phyloP scores from a whole-genome alignment of 192 early-diverging fungal species.

The Radiomyces spectabilis region DNA sequence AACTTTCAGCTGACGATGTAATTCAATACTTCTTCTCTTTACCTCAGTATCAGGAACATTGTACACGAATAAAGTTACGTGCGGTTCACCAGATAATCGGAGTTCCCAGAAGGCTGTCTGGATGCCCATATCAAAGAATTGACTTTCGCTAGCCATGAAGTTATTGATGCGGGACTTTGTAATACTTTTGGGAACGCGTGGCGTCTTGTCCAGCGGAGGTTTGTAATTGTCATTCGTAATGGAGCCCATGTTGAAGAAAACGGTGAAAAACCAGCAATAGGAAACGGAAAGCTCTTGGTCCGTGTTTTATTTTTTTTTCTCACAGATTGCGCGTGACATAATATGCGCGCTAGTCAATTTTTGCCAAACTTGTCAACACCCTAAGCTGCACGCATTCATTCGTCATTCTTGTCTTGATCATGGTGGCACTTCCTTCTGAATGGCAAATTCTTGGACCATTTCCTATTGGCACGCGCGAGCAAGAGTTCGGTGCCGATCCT shows the following conservation, averaged over 20 bases:
- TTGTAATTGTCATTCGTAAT: slow-evolving; percentile 1
- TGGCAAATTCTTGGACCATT: slow-evolving; percentile 64
- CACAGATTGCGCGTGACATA: no score
- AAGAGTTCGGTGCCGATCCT: slow-evolving; percentile 63
- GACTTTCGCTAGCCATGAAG: slow-evolving; percentile 46
- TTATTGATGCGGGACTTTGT: slow-evolving; percentile 66
- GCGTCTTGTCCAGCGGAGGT: slow-evolving; percentile 16
- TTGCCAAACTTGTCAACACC: no score
- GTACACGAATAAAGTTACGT: slow-evolving; percentile 48
- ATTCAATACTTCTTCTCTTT: slow-evolving; percentile 47
- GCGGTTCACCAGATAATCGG: slow-evolving; percentile 31
- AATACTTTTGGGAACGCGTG: slow-evolving; percentile 53
- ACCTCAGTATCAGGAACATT: slow-evolving; percentile 57
- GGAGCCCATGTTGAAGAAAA: background rate
- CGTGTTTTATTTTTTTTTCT: background rate
- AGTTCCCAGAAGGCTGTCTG: slow-evolving; percentile 39
- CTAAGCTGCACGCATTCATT: no score
- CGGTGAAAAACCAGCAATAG: background rate
- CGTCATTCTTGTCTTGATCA: no score
- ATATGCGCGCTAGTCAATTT: no score
- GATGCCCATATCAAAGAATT: slow-evolving; percentile 41
- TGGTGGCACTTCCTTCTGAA: background rate
- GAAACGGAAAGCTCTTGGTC: background rate
- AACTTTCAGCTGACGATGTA: no score
- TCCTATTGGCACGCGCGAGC: slow-evolving; percentile 48